Conservation (phyloP, 2,329 filamentous ascomycete genomes). For the Verticillium longisporum region DNA sequence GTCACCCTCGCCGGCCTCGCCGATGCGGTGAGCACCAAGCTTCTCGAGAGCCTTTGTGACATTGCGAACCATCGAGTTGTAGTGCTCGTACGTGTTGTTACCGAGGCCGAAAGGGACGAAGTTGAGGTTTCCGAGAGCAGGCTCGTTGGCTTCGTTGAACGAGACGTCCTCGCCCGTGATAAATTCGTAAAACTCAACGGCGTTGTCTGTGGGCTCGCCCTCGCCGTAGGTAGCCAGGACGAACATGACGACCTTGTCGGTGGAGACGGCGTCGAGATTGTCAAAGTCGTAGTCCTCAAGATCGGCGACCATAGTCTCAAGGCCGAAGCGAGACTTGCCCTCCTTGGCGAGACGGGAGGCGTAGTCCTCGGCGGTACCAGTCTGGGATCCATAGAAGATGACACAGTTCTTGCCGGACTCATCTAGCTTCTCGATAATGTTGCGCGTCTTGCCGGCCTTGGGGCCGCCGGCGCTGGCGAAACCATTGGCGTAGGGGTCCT, state of each 20-base stretch:
- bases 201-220: constrained; percentile 97
- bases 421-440: constrained; percentile 93
- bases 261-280: constrained; percentile 80
- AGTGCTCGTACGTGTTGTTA: constrained; percentile 99
- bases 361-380: constrained; percentile 96
- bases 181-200: constrained; percentile 98
- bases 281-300: constrained; percentile 97
- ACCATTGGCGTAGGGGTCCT: constrained; percentile 79
- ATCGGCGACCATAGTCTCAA: constrained; percentile 98
- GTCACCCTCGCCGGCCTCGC: constrained; percentile 87
- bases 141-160: constrained; percentile 70
- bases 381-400: constrained; percentile 98
- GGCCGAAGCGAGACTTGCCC: constrained; percentile 88
- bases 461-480: constrained; percentile 62
- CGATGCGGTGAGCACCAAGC: constrained; percentile 77
- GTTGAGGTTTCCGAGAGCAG: constrained; percentile 74
- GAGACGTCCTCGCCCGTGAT: constrained; percentile 72
- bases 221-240: constrained; percentile 96
- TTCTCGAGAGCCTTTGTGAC: constrained; percentile 76
- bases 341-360: constrained; percentile 95
- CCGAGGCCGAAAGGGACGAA: constrained; percentile 94
- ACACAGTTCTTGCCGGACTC: constrained; percentile 95
- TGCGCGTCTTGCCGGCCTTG: constrained; percentile 79
- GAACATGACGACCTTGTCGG: constrained; percentile 90
- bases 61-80: constrained; percentile 96